A percentile compares a stretch with the other conserved stretches of the same genome.
Evolutionary conservation across 2,329 filamentous ascomycete genomes (phyloP).

Genomic region (Ceratocystis destructans): DNA sequence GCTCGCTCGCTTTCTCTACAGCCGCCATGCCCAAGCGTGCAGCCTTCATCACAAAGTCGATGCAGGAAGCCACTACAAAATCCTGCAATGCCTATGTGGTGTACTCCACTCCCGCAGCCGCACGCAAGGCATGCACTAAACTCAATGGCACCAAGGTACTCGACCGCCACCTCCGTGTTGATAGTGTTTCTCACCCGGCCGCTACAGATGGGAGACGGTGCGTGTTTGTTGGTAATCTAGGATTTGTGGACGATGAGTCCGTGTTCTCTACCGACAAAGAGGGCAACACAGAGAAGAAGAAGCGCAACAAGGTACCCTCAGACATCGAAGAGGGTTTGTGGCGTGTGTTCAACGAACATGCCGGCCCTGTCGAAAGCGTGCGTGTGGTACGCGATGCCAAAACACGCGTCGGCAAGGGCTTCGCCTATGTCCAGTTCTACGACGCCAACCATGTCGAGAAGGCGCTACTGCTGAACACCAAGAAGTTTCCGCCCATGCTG

Average conservation of each 20-base stretch:
- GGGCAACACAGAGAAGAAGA: conserved; percentile 55
- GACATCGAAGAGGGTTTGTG: conserved; percentile 90
- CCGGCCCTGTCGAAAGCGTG: conserved; percentile 80
- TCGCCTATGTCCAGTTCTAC: conserved; percentile 93
- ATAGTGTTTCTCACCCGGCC: conserved; percentile 78
- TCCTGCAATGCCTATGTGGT: conserved; percentile 92
- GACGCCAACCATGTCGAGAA: conserved; percentile 79
- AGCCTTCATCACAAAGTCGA: conserved; percentile 78
- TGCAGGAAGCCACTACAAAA: conserved; percentile 83
- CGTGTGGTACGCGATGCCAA: conserved; percentile 79
- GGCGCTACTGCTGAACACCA: conserved; percentile 76
- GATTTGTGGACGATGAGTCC: conserved; percentile 87
- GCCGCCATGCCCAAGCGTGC: conserved; percentile 75
- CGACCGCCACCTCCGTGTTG: conserved; percentile 77
- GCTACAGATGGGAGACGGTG: conserved; percentile 75
- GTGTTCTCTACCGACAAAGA: conserved; percentile 51
- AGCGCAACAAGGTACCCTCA: conserved; percentile 58
- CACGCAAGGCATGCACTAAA: conserved; percentile 57
- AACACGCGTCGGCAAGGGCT: conserved; percentile 88
- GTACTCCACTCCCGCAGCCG: conserved; percentile 61
- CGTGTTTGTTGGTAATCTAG: conserved; percentile 90
- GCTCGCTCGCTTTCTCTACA: conserved; percentile 74
- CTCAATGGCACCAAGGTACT: conserved; percentile 78
- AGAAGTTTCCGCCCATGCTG: conserved; percentile 90
- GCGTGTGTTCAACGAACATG: conserved; percentile 58